Conservation (phyloP, 768 basidiomycete species). For the Leccinum incarnatum region DNA sequence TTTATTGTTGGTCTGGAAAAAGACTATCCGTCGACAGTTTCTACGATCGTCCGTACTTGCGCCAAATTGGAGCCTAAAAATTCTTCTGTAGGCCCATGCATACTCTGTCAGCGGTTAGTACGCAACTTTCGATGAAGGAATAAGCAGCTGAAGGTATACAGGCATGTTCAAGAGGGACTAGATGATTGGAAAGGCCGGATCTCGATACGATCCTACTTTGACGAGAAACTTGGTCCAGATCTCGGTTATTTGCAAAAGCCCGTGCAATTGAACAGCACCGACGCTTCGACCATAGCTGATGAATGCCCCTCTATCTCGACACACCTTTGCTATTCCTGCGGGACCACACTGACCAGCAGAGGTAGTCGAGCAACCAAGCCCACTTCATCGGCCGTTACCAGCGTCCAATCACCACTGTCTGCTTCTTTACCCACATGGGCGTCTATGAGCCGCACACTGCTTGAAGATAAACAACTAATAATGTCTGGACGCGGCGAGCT, state of each 20-base stretch:
- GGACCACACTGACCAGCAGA: slow-evolving; percentile 57
- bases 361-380: slow-evolving; percentile 42
- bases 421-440: slow-evolving; percentile 35
- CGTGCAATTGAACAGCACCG: background rate
- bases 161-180: slow-evolving; percentile 61
- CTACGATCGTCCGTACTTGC: slow-evolving; percentile 77
- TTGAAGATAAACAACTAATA: background rate
- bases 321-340: slow-evolving; percentile 62
- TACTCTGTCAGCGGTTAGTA: slow-evolving; percentile 62
- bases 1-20: slow-evolving; percentile 79
- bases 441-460: slow-evolving; percentile 1
- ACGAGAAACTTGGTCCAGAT: slow-evolving; percentile 17
- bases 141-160: slow-evolving; percentile 23
- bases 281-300: background rate
- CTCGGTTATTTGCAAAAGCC: slow-evolving; percentile 7
- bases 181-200: slow-evolving; percentile 73
- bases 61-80: slow-evolving; percentile 72
- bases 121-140: background rate
- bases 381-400: background rate
- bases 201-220: slow-evolving; percentile 56
- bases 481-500: slow-evolving; percentile 25
- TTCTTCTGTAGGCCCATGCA: slow-evolving; percentile 46
- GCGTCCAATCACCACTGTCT: slow-evolving; percentile 13
- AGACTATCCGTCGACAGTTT: slow-evolving; percentile 85
- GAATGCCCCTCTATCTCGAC: slow-evolving; percentile 34